These are phyloP conservation scores for Corymbia citriodora DNA, from an alignment of 441 rosid genomes.

Conservation along the genomic window DNA sequence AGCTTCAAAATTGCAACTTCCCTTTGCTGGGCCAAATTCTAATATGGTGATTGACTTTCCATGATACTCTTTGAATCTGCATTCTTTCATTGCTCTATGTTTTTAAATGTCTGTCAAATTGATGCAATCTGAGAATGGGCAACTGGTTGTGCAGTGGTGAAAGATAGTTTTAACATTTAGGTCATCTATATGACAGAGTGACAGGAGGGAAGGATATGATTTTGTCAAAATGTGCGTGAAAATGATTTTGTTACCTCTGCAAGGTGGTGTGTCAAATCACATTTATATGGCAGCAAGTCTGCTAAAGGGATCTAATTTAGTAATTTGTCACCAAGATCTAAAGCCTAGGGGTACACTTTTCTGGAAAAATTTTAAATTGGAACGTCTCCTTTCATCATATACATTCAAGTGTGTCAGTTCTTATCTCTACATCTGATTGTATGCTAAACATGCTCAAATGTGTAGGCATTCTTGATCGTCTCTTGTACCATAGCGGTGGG, in stretches of 20 bases:
- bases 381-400: not conserved
- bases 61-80: not conserved
- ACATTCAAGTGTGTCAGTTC: not conserved
- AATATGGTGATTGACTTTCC: not conserved
- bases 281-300: not conserved
- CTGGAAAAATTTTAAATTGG: not conserved
- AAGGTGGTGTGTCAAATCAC: not conserved
- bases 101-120: not conserved
- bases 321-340: not conserved
- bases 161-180: not conserved
- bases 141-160: not conserved
- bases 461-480: slow-evolving; percentile 69
- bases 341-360: not conserved
- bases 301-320: not conserved
- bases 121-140: not conserved
- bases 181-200: not conserved
- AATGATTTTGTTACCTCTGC: not conserved
- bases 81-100: not conserved
- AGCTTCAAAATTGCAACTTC: not conserved
- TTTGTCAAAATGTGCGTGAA: not conserved
- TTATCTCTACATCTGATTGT: slow-evolving; percentile 1
- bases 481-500: slow-evolving; percentile 92
- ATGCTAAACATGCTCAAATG: not conserved
- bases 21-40: not conserved
- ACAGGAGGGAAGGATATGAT: not conserved